phyloP scores from a whole-genome alignment of 257 asterid genomes.

The Ocimum tenuiflorum region DNA sequence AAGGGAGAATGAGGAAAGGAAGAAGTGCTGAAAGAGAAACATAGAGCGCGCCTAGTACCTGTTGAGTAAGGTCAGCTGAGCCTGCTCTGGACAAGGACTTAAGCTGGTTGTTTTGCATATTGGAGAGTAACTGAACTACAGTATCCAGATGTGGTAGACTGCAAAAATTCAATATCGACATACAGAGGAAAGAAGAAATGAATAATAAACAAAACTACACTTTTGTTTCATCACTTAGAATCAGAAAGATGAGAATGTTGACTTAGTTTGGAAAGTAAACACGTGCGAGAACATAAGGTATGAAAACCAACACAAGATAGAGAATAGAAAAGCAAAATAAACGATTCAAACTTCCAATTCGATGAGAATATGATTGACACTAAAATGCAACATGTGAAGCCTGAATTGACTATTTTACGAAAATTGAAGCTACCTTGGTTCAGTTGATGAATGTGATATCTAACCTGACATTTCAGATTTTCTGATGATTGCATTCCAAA shows the following conservation, averaged over 20 bases:
- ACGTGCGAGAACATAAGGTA: neutral
- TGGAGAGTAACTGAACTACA: slow-evolving; percentile 65
- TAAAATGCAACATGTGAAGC: no score
- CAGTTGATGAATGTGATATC: neutral
- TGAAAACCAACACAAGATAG: neutral
- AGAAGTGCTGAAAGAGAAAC: neutral
- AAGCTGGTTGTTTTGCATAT: slow-evolving; percentile 65
- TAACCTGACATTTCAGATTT: neutral
- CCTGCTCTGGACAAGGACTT: slow-evolving; percentile 36
- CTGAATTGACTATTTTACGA: no score
- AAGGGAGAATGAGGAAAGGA: neutral
- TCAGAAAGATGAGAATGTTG: neutral
- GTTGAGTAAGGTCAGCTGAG: slow-evolving; percentile 19
- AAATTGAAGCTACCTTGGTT: neutral
- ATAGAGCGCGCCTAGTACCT: slow-evolving; percentile 29
- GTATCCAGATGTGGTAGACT: slow-evolving; percentile 80
- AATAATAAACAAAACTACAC: neutral
- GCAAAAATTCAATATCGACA: slow-evolving; percentile 20
- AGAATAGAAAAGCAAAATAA: neutral
- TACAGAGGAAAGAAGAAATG: neutral
- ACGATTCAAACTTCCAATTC: neutral
- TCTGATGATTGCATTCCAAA: neutral
- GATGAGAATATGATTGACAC: no score
- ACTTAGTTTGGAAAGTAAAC: neutral
- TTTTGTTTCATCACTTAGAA: neutral